These are phyloP conservation scores for Orbilia javanica DNA, from an alignment of 2,329 filamentous ascomycete genomes.

Conservation along the genomic window DNA sequence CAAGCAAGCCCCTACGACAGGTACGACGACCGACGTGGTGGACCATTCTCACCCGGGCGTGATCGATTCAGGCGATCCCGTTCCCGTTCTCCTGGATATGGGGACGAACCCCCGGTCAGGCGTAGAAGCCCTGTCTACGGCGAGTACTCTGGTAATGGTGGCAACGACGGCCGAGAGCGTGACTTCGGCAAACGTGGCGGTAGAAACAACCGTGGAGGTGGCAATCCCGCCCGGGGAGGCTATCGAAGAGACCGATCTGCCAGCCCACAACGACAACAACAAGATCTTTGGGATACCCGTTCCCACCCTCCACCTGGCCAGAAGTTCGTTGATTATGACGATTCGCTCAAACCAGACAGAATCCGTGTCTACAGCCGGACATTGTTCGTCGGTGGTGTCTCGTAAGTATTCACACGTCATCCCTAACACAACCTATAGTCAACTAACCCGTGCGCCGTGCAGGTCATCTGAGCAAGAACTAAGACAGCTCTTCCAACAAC, in stretches of 20 bases:
- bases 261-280: slow-evolving; percentile 72
- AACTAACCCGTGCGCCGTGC: slow-evolving; percentile 60
- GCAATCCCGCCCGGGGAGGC: slow-evolving; percentile 67
- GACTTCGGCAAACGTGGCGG: slow-evolving; percentile 68
- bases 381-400: slow-evolving; percentile 95
- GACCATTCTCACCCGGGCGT: slow-evolving; percentile 57
- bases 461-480: slow-evolving; percentile 85
- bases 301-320: slow-evolving; percentile 65
- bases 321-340: slow-evolving; percentile 86
- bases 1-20: slow-evolving; percentile 39
- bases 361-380: slow-evolving; percentile 95
- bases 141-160: slow-evolving; percentile 79
- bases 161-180: slow-evolving; percentile 73
- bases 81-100: slow-evolving; percentile 82
- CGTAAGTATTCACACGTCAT: slow-evolving; percentile 70
- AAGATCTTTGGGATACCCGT: slow-evolving; percentile 59
- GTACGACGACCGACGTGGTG: slow-evolving; percentile 47
- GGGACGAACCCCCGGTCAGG: slow-evolving; percentile 72
- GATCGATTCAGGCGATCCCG: slow-evolving; percentile 75
- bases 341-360: slow-evolving; percentile 76
- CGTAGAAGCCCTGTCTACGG: slow-evolving; percentile 76
- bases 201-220: slow-evolving; percentile 71
- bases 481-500: slow-evolving; percentile 81
- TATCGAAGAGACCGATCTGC: slow-evolving; percentile 77
- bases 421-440: slow-evolving; percentile 53